A percentile compares a stretch with the other conserved stretches of the same genome.
Evolutionary conservation across 108 stramenopile genomes (phyloP).

Genomic region (Mediolabrus comicus): DNA sequence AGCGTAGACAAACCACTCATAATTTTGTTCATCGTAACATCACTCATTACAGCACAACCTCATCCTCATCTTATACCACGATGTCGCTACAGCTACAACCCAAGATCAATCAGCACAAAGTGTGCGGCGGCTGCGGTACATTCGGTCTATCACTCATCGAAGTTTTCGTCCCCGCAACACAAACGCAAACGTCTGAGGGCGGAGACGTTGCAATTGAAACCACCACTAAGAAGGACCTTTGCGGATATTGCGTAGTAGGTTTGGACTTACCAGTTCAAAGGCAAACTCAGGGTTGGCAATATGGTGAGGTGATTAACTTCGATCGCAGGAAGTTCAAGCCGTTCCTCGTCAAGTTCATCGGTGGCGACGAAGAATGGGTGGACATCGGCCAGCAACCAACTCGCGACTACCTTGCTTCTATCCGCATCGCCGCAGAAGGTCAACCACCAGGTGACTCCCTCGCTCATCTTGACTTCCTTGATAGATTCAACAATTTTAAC

Average conservation of each 20-base stretch:
- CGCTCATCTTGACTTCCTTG: not conserved
- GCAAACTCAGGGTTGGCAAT: slow-evolving; percentile 5
- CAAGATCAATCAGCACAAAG: slow-evolving; percentile 1
- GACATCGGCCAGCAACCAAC: not conserved
- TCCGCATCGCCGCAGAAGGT: not conserved
- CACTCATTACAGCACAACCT: too few relatives aligned
- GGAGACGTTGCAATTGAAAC: not conserved
- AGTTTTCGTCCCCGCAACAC: slow-evolving; percentile 20
- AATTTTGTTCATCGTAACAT: not conserved
- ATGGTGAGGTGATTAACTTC: slow-evolving; percentile 19
- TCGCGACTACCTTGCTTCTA: slow-evolving; percentile 9
- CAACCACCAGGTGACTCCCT: not conserved
- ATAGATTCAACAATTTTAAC: not conserved
- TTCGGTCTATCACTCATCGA: slow-evolving; percentile 9
- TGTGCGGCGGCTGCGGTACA: slow-evolving; percentile 7
- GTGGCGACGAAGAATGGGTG: slow-evolving; percentile 15
- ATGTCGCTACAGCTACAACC: not conserved
- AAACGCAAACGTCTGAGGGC: slow-evolving; percentile 12
- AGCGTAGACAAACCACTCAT: not conserved
- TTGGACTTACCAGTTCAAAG: slow-evolving; percentile 9
- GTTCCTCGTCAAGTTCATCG: slow-evolving; percentile 11
- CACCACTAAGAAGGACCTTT: slow-evolving; percentile 10
- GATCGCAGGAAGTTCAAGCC: slow-evolving; percentile 3
- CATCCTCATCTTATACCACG: too few relatives aligned
- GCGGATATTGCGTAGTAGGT: slow-evolving; percentile 12